These are phyloP conservation scores for Chytridium lagenaria DNA, from an alignment of 371 early-diverging fungal genomes.

Conservation along the genomic window DNA sequence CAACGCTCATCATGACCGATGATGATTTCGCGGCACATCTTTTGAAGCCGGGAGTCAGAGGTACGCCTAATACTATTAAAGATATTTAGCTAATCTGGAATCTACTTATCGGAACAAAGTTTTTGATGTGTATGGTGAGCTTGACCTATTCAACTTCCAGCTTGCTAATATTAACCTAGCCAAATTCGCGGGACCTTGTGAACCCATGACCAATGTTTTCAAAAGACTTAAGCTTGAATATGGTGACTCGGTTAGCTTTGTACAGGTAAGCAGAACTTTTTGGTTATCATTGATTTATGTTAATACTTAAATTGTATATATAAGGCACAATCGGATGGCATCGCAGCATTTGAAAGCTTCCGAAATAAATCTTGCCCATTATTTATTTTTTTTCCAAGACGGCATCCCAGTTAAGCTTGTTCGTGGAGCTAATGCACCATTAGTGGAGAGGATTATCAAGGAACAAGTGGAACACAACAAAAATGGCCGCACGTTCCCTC, in stretches of 20 bases:
- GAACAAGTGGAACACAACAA: constrained; percentile 58
- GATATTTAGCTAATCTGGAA: not conserved
- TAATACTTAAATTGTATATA: not conserved
- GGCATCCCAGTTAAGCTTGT: constrained; percentile 55
- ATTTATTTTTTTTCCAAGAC: constrained; percentile 57
- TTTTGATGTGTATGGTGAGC: constrained; percentile 50
- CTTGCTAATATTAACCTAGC: constrained; percentile 38
- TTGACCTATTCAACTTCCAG: not conserved
- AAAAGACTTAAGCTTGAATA: constrained; percentile 59
- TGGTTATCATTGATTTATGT: not conserved
- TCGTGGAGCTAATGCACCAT: constrained; percentile 60
- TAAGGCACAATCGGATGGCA: constrained; percentile 56
- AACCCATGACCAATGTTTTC: constrained; percentile 59
- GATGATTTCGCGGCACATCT: constrained; percentile 47
- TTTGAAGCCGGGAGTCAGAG: constrained; percentile 39
- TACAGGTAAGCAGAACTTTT: constrained; percentile 37
- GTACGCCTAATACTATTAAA: not conserved
- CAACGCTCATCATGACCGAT: constrained; percentile 32
- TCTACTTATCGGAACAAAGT: constrained; percentile 33
- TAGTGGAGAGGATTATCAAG: constrained; percentile 54
- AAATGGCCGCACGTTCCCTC: constrained; percentile 40
- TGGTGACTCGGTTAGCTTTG: constrained; percentile 49
- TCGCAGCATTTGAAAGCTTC: constrained; percentile 44
- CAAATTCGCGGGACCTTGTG: constrained; percentile 64
- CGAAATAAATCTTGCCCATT: constrained; percentile 58